A percentile compares a stretch with the other conserved stretches of the same genome.
Evolutionary conservation across 2,329 filamentous ascomycete genomes (phyloP).

Genomic region (Colletotrichum simmondsii): DNA sequence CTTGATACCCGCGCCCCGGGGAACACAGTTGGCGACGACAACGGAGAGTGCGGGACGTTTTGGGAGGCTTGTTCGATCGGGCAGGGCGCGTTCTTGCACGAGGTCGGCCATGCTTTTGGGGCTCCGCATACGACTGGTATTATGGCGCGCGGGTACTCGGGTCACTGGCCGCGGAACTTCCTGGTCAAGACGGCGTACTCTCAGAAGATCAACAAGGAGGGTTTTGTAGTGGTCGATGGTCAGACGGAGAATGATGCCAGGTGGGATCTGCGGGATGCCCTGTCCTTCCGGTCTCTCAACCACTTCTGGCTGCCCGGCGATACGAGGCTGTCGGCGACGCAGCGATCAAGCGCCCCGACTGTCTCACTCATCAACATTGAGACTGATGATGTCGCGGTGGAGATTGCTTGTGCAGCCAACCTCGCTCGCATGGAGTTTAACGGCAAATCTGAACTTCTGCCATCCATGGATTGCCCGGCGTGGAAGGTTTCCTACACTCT

Average conservation of each 20-base stretch:
- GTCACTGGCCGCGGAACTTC: constrained; percentile 55
- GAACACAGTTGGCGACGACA: constrained; percentile 52
- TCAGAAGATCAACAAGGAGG: constrained; percentile 40
- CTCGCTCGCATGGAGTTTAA: constrained; percentile 37
- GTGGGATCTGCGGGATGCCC: constrained; percentile 67
- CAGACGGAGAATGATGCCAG: constrained; percentile 65
- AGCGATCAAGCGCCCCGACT: constrained; percentile 28
- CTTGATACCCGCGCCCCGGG: constrained; percentile 49
- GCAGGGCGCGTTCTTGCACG: constrained; percentile 78
- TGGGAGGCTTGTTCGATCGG: constrained; percentile 60
- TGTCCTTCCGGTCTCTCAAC: constrained; percentile 75
- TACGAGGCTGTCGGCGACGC: constrained; percentile 40
- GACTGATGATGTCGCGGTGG: constrained; percentile 38
- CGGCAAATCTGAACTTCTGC: constrained; percentile 18
- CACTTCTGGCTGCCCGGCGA: constrained; percentile 76
- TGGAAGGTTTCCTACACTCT: constrained; percentile 37
- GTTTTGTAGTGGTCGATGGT: constrained; percentile 34
- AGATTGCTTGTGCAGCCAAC: constrained; percentile 37
- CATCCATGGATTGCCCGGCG: constrained; percentile 2
- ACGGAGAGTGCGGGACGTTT: constrained; percentile 53
- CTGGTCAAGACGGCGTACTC: constrained; percentile 44
- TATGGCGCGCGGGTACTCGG: constrained; percentile 62
- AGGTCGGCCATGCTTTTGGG: constrained; percentile 77
- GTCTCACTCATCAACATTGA: constrained; percentile 12
- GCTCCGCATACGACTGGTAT: constrained; percentile 76